Evolutionary conservation across 2,329 filamentous ascomycete species (phyloP).

Genomic region (Dactylellina parvicollis): DNA sequence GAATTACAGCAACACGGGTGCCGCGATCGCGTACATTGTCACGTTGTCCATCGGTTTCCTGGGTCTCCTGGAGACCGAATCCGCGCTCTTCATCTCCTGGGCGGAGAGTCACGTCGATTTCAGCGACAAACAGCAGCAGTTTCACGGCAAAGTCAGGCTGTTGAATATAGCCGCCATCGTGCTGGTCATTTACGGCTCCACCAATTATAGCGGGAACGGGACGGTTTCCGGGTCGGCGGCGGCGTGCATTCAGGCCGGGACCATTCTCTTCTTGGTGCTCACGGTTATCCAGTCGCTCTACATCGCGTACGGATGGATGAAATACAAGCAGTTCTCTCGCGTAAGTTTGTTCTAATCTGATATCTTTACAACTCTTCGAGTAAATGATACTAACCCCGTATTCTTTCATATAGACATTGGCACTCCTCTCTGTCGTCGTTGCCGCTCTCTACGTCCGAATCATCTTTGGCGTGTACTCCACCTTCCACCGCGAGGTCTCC

Average conservation of each 20-base stretch:
- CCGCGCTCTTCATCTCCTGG: conserved; percentile 43
- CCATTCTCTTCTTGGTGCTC: conserved; percentile 41
- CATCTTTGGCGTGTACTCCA: conserved; percentile 45
- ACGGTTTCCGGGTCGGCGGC: neutral
- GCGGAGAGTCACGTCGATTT: conserved; percentile 38
- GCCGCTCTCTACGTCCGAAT: conserved; percentile 39
- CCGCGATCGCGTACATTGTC: conserved; percentile 42
- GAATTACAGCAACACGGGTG: conserved; percentile 30
- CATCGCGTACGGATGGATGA: conserved; percentile 26
- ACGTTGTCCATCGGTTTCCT: conserved; percentile 48
- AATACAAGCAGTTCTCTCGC: neutral
- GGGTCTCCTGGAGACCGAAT: conserved; percentile 43
- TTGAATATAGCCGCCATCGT: conserved; percentile 40
- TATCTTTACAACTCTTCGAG: neutral
- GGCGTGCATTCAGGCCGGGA: conserved; percentile 44
- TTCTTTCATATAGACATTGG: conserved; percentile 12
- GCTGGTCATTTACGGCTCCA: conserved; percentile 34
- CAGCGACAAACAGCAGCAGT: conserved; percentile 17
- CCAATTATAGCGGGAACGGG: conserved; percentile 10
- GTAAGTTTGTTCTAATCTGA: conserved; percentile 1
- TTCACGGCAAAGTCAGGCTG: conserved; percentile 42
- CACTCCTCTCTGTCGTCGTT: conserved; percentile 10
- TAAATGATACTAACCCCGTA: neutral
- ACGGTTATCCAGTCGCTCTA: conserved; percentile 38
- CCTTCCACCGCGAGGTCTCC: conserved; percentile 42